Conservation (phyloP, 2,329 filamentous ascomycete genomes). For the Dothidotthia symphoricarpi region DNA sequence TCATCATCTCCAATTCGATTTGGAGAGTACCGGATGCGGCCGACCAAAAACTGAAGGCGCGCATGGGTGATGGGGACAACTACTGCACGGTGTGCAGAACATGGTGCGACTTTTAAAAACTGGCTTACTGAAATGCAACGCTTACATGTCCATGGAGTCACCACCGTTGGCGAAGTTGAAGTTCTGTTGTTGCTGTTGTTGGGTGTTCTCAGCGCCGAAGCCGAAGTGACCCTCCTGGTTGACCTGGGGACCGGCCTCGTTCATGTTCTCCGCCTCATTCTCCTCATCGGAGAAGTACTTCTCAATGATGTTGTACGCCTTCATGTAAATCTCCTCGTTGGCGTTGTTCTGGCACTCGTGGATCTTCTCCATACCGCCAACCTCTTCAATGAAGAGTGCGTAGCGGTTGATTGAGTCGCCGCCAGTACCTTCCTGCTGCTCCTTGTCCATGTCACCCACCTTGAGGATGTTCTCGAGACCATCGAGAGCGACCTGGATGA, state of each 20-base stretch:
- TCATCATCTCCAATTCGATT: slow-evolving; percentile 16
- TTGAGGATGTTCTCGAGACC: slow-evolving; percentile 99
- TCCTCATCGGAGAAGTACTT: slow-evolving; percentile 99
- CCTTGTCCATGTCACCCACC: slow-evolving; percentile 98
- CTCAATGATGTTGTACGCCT: slow-evolving; percentile 99
- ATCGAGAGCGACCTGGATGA: slow-evolving; percentile 97
- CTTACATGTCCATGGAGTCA: slow-evolving; percentile 74
- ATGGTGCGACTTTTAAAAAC: slow-evolving; percentile 9
- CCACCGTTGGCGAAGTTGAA: slow-evolving; percentile 90
- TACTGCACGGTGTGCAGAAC: slow-evolving; percentile 7
- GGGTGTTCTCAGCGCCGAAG: slow-evolving; percentile 64
- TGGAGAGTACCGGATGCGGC: slow-evolving; percentile 4
- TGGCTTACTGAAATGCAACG: slow-evolving; percentile 3
- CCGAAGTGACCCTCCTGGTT: slow-evolving; percentile 75
- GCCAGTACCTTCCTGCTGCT: slow-evolving; percentile 60
- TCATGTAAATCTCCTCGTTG: slow-evolving; percentile 99
- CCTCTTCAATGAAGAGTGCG: slow-evolving; percentile 97
- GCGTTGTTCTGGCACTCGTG: slow-evolving; percentile 99
- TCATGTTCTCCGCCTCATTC: slow-evolving; percentile 71
- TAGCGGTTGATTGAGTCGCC: slow-evolving; percentile 87
- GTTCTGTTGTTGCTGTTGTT: slow-evolving; percentile 64
- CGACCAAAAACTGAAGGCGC: slow-evolving; percentile 4
- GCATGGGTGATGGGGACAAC: slow-evolving; percentile 4
- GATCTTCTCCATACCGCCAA: slow-evolving; percentile 99
- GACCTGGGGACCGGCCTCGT: slow-evolving; percentile 71